Conservation (phyloP, 23 red algal species). For the Rhodosorus marinus region DNA sequence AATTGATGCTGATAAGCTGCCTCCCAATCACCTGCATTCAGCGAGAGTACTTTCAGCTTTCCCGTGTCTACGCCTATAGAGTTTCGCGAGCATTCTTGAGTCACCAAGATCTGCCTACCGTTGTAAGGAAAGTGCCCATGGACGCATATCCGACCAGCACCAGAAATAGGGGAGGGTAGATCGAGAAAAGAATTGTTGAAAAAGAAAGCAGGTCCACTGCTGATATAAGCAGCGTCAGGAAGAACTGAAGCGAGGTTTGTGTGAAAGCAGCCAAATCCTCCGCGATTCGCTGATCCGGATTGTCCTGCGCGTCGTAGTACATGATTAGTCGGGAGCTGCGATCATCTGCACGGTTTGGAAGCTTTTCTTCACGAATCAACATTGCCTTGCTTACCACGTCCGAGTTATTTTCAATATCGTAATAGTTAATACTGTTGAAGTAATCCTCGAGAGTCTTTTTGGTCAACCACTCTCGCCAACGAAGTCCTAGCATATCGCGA, state of each 20-base stretch:
- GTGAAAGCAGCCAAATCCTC: conserved; percentile 82
- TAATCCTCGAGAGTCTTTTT: conserved; percentile 54
- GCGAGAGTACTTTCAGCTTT: too few relatives aligned
- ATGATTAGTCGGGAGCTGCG: conserved; percentile 2
- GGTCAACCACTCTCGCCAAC: conserved; percentile 81
- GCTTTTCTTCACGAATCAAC: too few relatives aligned
- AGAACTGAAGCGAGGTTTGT: conserved; percentile 51
- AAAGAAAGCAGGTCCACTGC: conserved; percentile 73
- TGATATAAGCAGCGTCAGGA: conserved; percentile 55
- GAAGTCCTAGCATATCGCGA: conserved; percentile 37
- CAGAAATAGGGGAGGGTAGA: conserved; percentile 75
- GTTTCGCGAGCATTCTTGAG: too few relatives aligned
- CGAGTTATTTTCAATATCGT: conserved; percentile 47
- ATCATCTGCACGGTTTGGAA: too few relatives aligned
- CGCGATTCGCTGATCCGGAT: conserved; percentile 91
- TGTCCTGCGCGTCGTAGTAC: too few relatives aligned
- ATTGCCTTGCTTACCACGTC: too few relatives aligned
- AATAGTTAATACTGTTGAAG: conserved; percentile 58
- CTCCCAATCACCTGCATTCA: conserved; percentile 41
- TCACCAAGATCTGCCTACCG: too few relatives aligned
- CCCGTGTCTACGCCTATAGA: too few relatives aligned
- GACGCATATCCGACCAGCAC: conserved; percentile 51
- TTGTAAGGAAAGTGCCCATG: conserved; percentile 52
- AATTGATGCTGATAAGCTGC: conserved; percentile 67
- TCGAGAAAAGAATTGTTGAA: conserved; percentile 59